Evolutionary conservation across 345 rosid species (phyloP).

Genomic region (Luvunga scandens): DNA sequence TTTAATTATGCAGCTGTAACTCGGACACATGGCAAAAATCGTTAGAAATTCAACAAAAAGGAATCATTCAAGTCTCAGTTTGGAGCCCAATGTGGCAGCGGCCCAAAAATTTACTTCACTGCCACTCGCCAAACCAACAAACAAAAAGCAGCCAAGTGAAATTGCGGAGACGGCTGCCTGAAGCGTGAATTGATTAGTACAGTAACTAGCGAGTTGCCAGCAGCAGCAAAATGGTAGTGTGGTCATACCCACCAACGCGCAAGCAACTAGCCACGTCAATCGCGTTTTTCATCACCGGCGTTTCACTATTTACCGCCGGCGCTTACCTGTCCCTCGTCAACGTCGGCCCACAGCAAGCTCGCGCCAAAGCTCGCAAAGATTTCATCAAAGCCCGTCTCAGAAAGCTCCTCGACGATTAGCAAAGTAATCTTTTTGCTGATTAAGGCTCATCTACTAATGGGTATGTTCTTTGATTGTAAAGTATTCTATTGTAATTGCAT

Average conservation of each 20-base stretch:
- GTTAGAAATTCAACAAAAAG: too few relatives aligned
- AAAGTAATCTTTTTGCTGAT: not conserved
- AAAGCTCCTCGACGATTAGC: constrained; percentile 52
- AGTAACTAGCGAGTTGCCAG: too few relatives aligned
- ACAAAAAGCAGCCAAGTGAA: not conserved
- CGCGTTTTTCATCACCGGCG: constrained; percentile 42
- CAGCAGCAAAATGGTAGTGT: constrained; percentile 35
- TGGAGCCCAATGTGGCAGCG: too few relatives aligned
- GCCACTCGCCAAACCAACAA: too few relatives aligned
- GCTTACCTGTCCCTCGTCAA: constrained; percentile 62
- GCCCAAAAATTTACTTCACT: too few relatives aligned
- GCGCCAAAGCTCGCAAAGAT: constrained; percentile 59
- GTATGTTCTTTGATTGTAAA: not conserved
- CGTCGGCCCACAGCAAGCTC: constrained; percentile 71
- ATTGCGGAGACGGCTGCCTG: too few relatives aligned
- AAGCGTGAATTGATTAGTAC: too few relatives aligned
- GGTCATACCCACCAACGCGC: constrained; percentile 67
- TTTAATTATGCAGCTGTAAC: too few relatives aligned
- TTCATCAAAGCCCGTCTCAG: constrained; percentile 59
- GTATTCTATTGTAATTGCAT: too few relatives aligned
- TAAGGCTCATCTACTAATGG: not conserved
- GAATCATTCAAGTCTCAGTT: too few relatives aligned
- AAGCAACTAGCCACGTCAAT: constrained; percentile 52
- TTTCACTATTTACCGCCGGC: constrained; percentile 46
- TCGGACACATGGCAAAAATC: too few relatives aligned